These are phyloP conservation scores for Echium plantagineum DNA, from an alignment of 257 asterid species.

Conservation along the genomic window DNA sequence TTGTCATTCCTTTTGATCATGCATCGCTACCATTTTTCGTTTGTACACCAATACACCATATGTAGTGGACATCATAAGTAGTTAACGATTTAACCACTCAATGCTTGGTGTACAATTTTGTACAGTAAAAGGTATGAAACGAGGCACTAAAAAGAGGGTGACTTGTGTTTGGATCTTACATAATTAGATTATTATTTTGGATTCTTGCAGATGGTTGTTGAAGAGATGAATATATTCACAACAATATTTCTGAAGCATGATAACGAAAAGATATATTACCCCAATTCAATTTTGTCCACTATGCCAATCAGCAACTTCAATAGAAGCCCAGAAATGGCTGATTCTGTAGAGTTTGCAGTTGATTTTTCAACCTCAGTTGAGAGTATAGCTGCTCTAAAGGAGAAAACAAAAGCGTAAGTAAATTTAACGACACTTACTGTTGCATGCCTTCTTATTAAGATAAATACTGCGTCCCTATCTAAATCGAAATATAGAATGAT, in stretches of 20 bases:
- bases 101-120: too few species aligned
- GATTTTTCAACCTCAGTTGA: constrained; percentile 63
- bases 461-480: too few species aligned
- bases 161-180: too few species aligned
- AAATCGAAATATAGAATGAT: too few species aligned
- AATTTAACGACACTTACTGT: neutral
- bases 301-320: constrained; percentile 51
- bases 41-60: too few species aligned
- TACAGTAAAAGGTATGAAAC: too few species aligned
- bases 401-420: constrained; percentile 47
- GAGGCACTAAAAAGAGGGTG: too few species aligned
- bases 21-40: too few species aligned
- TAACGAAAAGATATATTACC: constrained; percentile 55
- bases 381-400: constrained; percentile 53
- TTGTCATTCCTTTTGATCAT: too few species aligned
- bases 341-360: constrained; percentile 58
- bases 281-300: constrained; percentile 46
- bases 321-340: constrained; percentile 70
- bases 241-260: constrained; percentile 51
- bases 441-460: neutral
- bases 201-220: constrained; percentile 50
- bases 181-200: too few species aligned
- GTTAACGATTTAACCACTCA: too few species aligned
- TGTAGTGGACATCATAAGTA: too few species aligned
- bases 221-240: constrained; percentile 65